Evolutionary conservation across 2,329 filamentous ascomycete species (phyloP).

Genomic region (Arthrocladium fulminans): DNA sequence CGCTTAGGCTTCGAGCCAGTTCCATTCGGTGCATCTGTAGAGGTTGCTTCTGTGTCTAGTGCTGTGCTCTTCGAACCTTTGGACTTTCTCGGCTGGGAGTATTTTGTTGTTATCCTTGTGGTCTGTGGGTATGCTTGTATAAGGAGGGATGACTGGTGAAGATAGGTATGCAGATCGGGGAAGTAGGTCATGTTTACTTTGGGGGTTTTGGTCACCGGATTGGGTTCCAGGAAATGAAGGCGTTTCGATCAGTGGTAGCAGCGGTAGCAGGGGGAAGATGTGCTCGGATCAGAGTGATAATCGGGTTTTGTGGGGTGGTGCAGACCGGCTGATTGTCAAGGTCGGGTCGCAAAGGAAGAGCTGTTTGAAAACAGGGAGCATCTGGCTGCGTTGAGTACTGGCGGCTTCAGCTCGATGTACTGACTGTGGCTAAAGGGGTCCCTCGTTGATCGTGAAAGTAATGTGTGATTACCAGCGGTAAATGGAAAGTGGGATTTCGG

Average conservation of each 20-base stretch:
- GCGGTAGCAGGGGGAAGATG: no score
- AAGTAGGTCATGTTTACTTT: conserved; percentile 77
- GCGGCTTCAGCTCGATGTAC: no score
- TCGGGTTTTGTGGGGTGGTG: no score
- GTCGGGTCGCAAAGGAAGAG: no score
- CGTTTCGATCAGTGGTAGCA: no score
- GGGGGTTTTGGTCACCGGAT: no score
- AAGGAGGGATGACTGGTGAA: conserved; percentile 75
- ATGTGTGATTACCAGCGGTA: neutral
- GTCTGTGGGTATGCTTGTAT: conserved; percentile 69
- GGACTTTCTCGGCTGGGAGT: conserved; percentile 43
- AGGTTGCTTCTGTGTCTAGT: conserved; percentile 24
- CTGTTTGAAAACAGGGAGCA: no score
- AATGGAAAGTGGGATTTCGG: conserved; percentile 4
- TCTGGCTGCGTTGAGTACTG: no score
- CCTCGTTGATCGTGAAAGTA: neutral
- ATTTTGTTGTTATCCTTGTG: conserved; percentile 84
- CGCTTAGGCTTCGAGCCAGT: conserved; percentile 9
- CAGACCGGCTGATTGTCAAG: no score
- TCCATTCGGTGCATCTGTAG: conserved; percentile 17
- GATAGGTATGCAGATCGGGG: conserved; percentile 78
- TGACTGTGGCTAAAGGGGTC: no score
- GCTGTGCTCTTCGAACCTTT: conserved; percentile 20
- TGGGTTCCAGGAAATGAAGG: no score
- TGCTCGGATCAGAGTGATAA: no score